Conservation (phyloP, 768 basidiomycete species). For the Boletus vermiculosoides region DNA sequence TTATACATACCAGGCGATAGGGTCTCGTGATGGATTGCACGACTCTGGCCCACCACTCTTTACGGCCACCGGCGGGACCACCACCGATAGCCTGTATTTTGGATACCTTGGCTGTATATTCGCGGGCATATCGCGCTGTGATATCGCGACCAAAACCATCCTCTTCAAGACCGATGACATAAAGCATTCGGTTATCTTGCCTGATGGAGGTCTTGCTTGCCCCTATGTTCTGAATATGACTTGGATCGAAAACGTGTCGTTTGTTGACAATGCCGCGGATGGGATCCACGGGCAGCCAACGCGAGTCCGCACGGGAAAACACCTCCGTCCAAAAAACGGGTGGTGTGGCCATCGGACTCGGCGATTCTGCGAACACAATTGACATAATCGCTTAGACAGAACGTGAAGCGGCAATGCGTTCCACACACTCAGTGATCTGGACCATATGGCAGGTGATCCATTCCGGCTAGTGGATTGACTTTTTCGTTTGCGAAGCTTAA, state of each 20-base stretch:
- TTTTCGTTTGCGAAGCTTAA: slow-evolving; percentile 58
- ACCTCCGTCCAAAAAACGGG: slow-evolving; percentile 98
- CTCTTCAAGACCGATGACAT: slow-evolving; percentile 93
- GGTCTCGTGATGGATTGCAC: slow-evolving; percentile 63
- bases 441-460: slow-evolving; percentile 25
- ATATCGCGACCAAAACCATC: slow-evolving; percentile 92
- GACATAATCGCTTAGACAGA: slow-evolving; percentile 26
- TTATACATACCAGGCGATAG: slow-evolving; percentile 70
- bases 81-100: slow-evolving; percentile 67
- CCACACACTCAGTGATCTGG: slow-evolving; percentile 20
- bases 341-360: slow-evolving; percentile 60
- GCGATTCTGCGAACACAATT: slow-evolving; percentile 22
- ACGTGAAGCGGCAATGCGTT: slow-evolving; percentile 3
- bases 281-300: slow-evolving; percentile 94
- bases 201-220: slow-evolving; percentile 15
- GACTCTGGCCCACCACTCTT: slow-evolving; percentile 85
- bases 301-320: slow-evolving; percentile 85
- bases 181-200: slow-evolving; percentile 82
- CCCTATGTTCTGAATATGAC: slow-evolving; percentile 30
- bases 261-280: slow-evolving; percentile 79
- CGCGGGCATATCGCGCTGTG: slow-evolving; percentile 82
- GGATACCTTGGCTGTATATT: slow-evolving; percentile 76
- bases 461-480: slow-evolving; percentile 46
- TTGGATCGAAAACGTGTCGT: slow-evolving; percentile 76
- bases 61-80: slow-evolving; percentile 51